Evolutionary conservation across 306 rosid genomes (phyloP).

Genomic region (Cucumis sativus): Cucumber_9930_V3 NC_026658.2:23060501-23061000

Average conservation of each 20-base stretch:
- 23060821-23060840: neutral
- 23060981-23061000: conserved; percentile 35
- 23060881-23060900: conserved; percentile 34
- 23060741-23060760: conserved; percentile 3
- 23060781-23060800: neutral
- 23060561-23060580: neutral
- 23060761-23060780: conserved; percentile 12
- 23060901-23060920: conserved; percentile 1
- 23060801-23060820: neutral
- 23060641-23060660: neutral
- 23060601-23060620: neutral
- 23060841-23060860: neutral
- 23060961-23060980: neutral
- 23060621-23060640: neutral
- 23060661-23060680: neutral
- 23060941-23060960: neutral
- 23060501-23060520: neutral
- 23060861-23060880: conserved; percentile 7
- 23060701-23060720: too few species aligned
- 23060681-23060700: neutral
- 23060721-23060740: neutral
- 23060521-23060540: neutral
- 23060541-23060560: neutral
- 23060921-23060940: conserved; percentile 22
- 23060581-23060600: neutral